Percentiles rank a stretch among this genome's conserved stretches.
Conservation (phyloP, 306 rosid genomes). For the Trifolium dubium region DNA sequence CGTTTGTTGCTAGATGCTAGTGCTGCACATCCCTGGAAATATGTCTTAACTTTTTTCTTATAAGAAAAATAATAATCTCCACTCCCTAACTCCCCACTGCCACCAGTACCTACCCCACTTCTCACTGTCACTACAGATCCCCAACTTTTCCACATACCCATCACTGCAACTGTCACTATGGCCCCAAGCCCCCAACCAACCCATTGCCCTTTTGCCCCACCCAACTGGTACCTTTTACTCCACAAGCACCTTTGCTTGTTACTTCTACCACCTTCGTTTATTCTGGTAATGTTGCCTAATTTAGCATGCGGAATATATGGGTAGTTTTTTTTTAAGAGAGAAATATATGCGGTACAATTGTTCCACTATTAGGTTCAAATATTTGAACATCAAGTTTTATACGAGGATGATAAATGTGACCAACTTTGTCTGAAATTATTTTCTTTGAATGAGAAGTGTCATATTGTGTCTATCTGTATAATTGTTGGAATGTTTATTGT, state of each 20-base stretch:
- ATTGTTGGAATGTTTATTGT: constrained; percentile 21
- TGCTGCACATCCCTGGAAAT: not conserved
- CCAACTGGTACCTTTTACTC: not conserved
- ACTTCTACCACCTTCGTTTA: not conserved
- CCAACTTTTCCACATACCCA: not conserved
- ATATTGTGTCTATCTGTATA: constrained; percentile 5
- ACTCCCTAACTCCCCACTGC: not conserved
- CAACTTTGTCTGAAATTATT: no score
- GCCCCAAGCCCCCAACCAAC: not conserved
- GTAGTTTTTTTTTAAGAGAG: not conserved
- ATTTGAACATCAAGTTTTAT: no score
- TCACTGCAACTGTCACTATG: not conserved
- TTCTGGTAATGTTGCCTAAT: not conserved
- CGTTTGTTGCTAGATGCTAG: not conserved
- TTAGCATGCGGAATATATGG: not conserved
- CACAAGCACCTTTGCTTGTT: not conserved
- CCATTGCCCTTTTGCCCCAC: not conserved
- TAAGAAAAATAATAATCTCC: no score
- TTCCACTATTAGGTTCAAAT: not conserved
- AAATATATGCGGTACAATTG: not conserved
- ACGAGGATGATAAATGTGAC: no score
- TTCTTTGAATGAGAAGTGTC: constrained; percentile 22
- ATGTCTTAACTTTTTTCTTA: no score
- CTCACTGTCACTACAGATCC: not conserved
- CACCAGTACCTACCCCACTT: not conserved